Evolutionary conservation across 352 stramenopile species (phyloP), one percentile per base, ranked within the genome.

Genomic region (Phytophthora fragariaefolia): DNA sequence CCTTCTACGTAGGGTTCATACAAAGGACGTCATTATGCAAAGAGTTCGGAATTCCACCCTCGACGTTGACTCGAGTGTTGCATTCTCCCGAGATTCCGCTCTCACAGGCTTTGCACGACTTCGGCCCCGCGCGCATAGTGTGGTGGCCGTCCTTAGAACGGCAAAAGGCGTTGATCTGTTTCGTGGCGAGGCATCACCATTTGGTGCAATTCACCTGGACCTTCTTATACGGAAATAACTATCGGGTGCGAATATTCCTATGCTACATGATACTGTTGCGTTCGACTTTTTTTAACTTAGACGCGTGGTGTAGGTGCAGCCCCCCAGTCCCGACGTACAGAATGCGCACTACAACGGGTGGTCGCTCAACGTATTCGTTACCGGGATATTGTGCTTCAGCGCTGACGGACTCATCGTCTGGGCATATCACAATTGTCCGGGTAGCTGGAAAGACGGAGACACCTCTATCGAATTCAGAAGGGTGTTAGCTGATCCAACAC

Each of bases 291-390:
- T 3, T 7, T n/a, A n/a, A n/a, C n/a, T n/a, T 51, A 6, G 17
- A n/a, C 34, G 6, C 15, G 13, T 54, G 47, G 8, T 36, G 49
- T 10, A 55, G 18, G 46, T 69, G 6, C 17, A 49, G 23, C 52
- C 52, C 7, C 40, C 52, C 0, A 22, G 30, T 18, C 4, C 4
- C 10, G 53, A 69, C 23, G 13, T 63, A 10, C 61, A 69, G 32
- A 58, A 63, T 32, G 61, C 61, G 4, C 42, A 58, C 15, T 69
- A 69, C 45, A 58, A 69, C 48, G 61, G 61, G 3, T 69, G 45
- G 52, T 23, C 58, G 15, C 52, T 59, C 22, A 32, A 9, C 36
- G 56, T 55, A 12, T 63, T 53, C 43, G 38, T 69, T 0, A 63
- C 46, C 17, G 61, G 17, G 15, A 63, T 46, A 40, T 26, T 63